Base-by-base conservation (phyloP, 2,329 filamentous ascomycete genomes). In the Fusarium sp. region DNA sequence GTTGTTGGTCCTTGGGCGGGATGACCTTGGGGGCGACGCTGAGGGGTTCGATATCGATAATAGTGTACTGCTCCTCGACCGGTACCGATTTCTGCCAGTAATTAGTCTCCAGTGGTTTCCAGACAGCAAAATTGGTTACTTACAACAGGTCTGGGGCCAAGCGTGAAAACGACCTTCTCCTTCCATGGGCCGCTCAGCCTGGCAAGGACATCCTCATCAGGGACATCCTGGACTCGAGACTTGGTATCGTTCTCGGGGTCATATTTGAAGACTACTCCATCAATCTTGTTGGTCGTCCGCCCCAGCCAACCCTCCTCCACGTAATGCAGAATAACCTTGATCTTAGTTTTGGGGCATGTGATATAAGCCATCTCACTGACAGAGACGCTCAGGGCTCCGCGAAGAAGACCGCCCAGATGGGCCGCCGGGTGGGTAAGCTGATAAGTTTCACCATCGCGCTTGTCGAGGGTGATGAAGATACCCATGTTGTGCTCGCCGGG, bases 341-440 rank as follows among this genome's bases (percentile, higher is more conserved):
- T 89, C 77, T 91, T 92, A 2, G 94, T 97, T 83, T 94, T 91
- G n/a, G 92, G 88, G 81, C 96, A 99, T 40, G 91, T 95, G 65
- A 98, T 88, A 79, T 92, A 97, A 75, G 94, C 96, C 70, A 91
- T 88, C 75, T 99, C 96, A 48, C 95, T 92, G 23, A 99, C 96
- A 9, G 92, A 95, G 67, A 99, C 91, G 74, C 91, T 95, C 53
- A 98, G 85, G n/a, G 92, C 91, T 27, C 96, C 96, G 71, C 95
- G 88, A 47, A 99, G 82, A 56, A 99, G 85, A 16, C 96, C 96
- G 30, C 95, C 94, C 2, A 99, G 86, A 77, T 97, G 94, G 7
- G 96, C 96, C n/a, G 93, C 91, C 5, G 96, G 96, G 81, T 99
- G 96, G 6, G 93, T 97, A 67, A 99, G 88, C 78, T 97, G 94